Conservation (phyloP, 495 filamentous ascomycete genomes). For the Chaetomium tenue region DNA sequence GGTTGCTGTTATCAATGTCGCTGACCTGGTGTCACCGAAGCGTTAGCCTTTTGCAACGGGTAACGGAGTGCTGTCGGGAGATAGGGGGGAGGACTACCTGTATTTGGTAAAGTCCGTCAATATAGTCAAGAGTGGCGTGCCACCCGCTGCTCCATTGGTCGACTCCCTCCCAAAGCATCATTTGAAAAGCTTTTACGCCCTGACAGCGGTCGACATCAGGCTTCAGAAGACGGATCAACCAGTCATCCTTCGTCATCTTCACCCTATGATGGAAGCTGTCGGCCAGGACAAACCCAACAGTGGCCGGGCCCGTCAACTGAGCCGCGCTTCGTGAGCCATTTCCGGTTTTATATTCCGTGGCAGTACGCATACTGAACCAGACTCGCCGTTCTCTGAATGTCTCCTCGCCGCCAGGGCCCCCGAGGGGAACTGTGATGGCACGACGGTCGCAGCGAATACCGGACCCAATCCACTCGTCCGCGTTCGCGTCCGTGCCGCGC, state of each 20-base stretch:
- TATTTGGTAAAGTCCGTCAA: slow-evolving; percentile 3
- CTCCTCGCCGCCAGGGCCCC: neutral
- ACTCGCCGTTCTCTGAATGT: slow-evolving; percentile 7
- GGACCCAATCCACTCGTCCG: slow-evolving; percentile 9
- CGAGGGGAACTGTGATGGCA: neutral
- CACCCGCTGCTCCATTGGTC: neutral
- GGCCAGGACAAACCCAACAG: neutral
- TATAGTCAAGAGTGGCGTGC: neutral
- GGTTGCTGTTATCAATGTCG: slow-evolving; percentile 1
- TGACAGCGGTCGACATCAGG: neutral
- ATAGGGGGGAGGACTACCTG: neutral
- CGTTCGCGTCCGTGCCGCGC: neutral
- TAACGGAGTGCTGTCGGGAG: neutral
- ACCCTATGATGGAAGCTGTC: neutral
- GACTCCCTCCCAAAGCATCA: slow-evolving; percentile 3
- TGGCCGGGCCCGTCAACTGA: neutral
- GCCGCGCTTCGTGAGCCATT: too few species aligned
- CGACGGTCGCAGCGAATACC: slow-evolving; percentile 10
- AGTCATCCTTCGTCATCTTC: neutral
- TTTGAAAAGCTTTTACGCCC: slow-evolving; percentile 6
- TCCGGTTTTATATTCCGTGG: neutral
- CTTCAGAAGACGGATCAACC: neutral
- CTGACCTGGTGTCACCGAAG: neutral
- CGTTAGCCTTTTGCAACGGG: neutral
- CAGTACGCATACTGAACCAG: slow-evolving; percentile 10